Evolutionary conservation across 768 basidiomycete genomes (phyloP), one percentile per base, ranked within the genome.

Genomic region (Myochromella boudieri): DNA sequence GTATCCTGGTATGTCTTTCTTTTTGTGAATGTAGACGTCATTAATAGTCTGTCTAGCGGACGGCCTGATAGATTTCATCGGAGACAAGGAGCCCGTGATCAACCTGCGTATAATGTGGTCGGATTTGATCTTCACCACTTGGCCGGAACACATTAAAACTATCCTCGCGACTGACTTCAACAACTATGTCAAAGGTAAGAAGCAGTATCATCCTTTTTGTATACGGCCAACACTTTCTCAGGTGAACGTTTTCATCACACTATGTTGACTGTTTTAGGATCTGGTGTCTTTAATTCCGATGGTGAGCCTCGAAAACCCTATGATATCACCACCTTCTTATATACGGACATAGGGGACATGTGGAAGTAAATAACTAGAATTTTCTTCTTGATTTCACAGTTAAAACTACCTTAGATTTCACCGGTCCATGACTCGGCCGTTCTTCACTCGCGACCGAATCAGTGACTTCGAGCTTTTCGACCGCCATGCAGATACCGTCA

Each of bases 211-310:
- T 14, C 6, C 11, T 36, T 17, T 6, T 32, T n/a, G n/a, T 50
- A 51, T 55, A 17, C 10, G 29, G 9, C 8, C 29, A 34, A 6
- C 14, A 17, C 18, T 12, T 7, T 40, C 10, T 39, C 28, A 76
- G 76, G 76, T 21, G 57, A 70, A 46, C 62, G 63, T n/a, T 75
- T 82, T 39, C 71, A 65, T 37, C 51, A 63, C 17, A 66, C 66
- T 12, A 70, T 78, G 70, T 61, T 63, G 3, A 68, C 72, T 1
- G 69, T 85, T 9, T 62, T 85, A 12, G 85, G 85, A 0, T 72
- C 72, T 9, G 85, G 85, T 0, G 80, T 86, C 3, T 87, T 87
- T 60, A 85, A 86, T 52, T 78, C 81, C 11, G 82, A 85, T 44
- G 83, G 83, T 75, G 53, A 48, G 68, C 44, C 24, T 32, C 4